A percentile compares a stretch with the other conserved stretches of the same genome.
These are phyloP conservation scores for Porcisia hertigi DNA, from an alignment of 208 protist species.

Conservation along the genomic window DNA sequence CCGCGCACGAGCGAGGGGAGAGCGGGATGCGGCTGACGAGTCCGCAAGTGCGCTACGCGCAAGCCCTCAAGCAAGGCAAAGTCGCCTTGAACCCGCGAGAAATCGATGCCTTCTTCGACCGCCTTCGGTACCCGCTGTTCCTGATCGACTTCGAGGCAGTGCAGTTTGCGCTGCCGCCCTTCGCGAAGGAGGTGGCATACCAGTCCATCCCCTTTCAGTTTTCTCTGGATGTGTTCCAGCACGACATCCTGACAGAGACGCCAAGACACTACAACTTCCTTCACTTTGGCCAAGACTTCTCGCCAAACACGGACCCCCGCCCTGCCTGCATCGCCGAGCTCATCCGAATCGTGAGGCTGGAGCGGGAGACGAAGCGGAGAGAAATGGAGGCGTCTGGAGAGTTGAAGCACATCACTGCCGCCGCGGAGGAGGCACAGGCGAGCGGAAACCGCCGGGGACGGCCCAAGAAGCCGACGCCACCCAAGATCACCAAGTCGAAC, in stretches of 20 bases:
- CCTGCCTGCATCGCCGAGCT: slow-evolving; percentile 68
- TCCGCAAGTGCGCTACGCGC: slow-evolving; percentile 81
- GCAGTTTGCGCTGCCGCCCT: slow-evolving; percentile 88
- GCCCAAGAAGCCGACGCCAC: slow-evolving; percentile 30
- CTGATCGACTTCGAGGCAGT: slow-evolving; percentile 91
- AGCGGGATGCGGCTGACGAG: slow-evolving; percentile 67
- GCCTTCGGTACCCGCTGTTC: slow-evolving; percentile 83
- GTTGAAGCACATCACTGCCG: slow-evolving; percentile 36
- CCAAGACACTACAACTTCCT: slow-evolving; percentile 90
- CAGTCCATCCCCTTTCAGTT: slow-evolving; percentile 90
- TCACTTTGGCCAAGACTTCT: slow-evolving; percentile 88
- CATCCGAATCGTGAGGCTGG: slow-evolving; percentile 72
- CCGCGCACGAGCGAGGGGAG: slow-evolving; percentile 53
- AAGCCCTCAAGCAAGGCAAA: slow-evolving; percentile 60
- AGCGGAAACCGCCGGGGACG: slow-evolving; percentile 21
- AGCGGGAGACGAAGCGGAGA: slow-evolving; percentile 71
- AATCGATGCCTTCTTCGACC: slow-evolving; percentile 78
- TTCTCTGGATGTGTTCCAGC: slow-evolving; percentile 88
- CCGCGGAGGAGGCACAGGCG: slow-evolving; percentile 25
- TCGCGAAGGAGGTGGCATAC: slow-evolving; percentile 76
- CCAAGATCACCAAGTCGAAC: slow-evolving; percentile 45
- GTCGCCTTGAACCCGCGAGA: slow-evolving; percentile 74
- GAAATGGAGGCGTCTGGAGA: slow-evolving; percentile 66
- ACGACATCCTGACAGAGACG: slow-evolving; percentile 84
- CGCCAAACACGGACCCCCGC: slow-evolving; percentile 80